A percentile compares a stretch with the other conserved stretches of the same genome.
Conservation (phyloP, 768 basidiomycete genomes). For the Suillus weaverae region DNA sequence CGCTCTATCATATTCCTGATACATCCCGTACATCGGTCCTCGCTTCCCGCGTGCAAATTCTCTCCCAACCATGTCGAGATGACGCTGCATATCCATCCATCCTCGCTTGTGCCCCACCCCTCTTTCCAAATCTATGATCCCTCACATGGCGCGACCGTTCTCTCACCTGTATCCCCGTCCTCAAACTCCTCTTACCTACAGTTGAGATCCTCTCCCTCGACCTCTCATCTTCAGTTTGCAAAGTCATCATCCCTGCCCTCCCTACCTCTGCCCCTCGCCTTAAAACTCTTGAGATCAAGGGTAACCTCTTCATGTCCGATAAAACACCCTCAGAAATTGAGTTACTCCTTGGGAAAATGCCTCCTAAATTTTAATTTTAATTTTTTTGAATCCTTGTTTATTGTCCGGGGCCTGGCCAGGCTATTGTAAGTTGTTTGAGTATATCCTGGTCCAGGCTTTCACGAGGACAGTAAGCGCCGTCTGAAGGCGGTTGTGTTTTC, state of each 20-base stretch:
- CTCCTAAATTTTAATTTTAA: neutral
- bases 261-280: neutral
- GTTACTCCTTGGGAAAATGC: neutral
- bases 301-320: neutral
- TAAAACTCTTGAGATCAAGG: neutral
- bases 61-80: neutral
- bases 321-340: neutral
- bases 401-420: too few relatives aligned
- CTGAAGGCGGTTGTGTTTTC: too few relatives aligned
- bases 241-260: neutral
- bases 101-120: neutral
- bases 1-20: neutral
- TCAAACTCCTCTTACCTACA: neutral
- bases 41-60: neutral
- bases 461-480: too few relatives aligned
- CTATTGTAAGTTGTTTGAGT: too few relatives aligned
- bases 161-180: neutral
- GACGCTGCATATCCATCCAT: neutral
- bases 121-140: neutral
- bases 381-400: too few relatives aligned
- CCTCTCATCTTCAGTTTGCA: neutral
- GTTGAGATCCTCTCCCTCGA: neutral
- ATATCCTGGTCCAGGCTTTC: too few relatives aligned
- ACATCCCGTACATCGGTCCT: neutral
- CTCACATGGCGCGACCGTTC: neutral